Evolutionary conservation across 1,284 basidiomycete species (phyloP), one percentile per base, ranked within the genome.

Genomic region (Papiliotrema flavescens): DNA sequence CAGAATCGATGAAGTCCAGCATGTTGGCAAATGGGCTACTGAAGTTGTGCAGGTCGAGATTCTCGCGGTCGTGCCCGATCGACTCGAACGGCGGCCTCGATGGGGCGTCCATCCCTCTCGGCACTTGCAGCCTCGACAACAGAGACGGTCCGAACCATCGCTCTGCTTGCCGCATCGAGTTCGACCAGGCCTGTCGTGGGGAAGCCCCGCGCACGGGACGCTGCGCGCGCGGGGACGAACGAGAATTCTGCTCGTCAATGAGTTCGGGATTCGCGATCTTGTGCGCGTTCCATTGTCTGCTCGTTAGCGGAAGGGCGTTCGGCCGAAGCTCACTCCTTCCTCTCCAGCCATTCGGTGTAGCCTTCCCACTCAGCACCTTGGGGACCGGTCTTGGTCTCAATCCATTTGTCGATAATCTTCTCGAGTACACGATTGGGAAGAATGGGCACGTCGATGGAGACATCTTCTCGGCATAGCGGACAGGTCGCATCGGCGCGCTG

Each of bases 361-460:
- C 44, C 55, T 1, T 57, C 51, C 55, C 55, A 57, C 37, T 43
- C 32, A 23, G 39, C 55, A 7, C 45, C 20, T n/a, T 15, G 13
- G 13, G 17, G 24, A 28, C 28, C 47, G 41, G 37, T 36, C 47
- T 53, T 57, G 17, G 22, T 35, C 19, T 46, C 51, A 4, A 57
- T 42, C 55, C 55, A 57, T 36, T 49, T 53, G 26, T 20, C 44
- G 35, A 57, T 57, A 2, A 53, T 23, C 24, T 40, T 50, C n/a
- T 49, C 47, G n/a, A 57, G 44, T 9, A 32, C n/a, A 23, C 51
- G 55, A 41, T 40, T 47, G 8, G 46, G 51, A 7, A 43, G 49
- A n/a, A 52, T n/a, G 2, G 55, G 47, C n/a, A 42, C 35, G 4
- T 24, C n/a, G 15, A 9, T 28, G 34, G 51, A 37, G 24, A 50